These are phyloP conservation scores for Eleusine indica DNA, from an alignment of 176 grass and related monocot species.

Conservation along the genomic window DNA sequence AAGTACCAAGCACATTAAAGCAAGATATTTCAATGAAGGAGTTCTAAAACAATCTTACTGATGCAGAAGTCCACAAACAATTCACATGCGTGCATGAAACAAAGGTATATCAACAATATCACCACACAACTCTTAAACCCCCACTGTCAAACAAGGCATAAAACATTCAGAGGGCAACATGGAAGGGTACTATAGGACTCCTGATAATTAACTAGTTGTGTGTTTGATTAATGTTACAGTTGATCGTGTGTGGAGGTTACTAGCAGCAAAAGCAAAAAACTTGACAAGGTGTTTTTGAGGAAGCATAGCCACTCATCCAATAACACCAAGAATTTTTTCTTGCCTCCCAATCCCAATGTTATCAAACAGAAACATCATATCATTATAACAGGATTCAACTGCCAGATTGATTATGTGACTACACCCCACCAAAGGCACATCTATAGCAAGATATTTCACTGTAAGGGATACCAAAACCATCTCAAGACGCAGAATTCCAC, in stretches of 20 bases:
- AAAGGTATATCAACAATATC: background rate
- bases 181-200: background rate
- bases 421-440: background rate
- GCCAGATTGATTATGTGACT: background rate
- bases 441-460: background rate
- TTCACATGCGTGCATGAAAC: background rate
- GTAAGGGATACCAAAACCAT: background rate
- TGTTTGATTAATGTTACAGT: too few relatives aligned
- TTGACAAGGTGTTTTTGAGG: background rate
- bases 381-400: background rate
- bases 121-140: background rate
- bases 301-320: background rate
- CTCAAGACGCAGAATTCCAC: background rate
- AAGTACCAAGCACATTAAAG: background rate
- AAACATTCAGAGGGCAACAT: background rate
- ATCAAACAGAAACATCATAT: background rate
- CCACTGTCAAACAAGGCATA: background rate
- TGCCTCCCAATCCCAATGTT: background rate
- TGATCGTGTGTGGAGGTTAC: background rate
- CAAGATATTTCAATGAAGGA: background rate
- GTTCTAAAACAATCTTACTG: background rate
- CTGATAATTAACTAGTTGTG: background rate
- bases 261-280: background rate
- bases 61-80: too few relatives aligned
- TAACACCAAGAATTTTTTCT: background rate